Percentiles rank a stretch among this genome's conserved stretches.
These are phyloP conservation scores for Fraxinus xanthoxyloides DNA, from an alignment of 305 asterid genomes.

Conservation along the genomic window DNA sequence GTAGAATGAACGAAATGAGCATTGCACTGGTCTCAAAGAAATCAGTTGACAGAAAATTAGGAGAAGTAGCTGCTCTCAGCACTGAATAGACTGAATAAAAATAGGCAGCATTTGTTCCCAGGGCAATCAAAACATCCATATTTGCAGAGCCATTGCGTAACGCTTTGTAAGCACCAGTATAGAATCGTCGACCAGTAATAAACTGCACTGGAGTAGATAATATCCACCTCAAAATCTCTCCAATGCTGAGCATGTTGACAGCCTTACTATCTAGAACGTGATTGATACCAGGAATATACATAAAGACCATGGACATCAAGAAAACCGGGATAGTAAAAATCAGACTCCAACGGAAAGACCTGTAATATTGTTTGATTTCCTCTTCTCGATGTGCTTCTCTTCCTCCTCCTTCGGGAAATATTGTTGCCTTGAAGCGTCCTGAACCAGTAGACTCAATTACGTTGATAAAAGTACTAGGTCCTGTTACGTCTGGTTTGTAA, in stretches of 20 bases:
- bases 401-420: constrained; percentile 62
- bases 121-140: constrained; percentile 59
- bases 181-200: constrained; percentile 52
- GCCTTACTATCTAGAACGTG: constrained; percentile 43
- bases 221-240: constrained; percentile 49
- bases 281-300: constrained; percentile 52
- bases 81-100: constrained; percentile 53
- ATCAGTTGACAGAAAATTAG: constrained; percentile 44
- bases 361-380: constrained; percentile 39
- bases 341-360: constrained; percentile 53
- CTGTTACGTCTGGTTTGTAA: constrained; percentile 68
- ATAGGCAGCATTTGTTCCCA: constrained; percentile 60
- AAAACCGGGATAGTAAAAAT: constrained; percentile 52
- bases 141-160: constrained; percentile 49
- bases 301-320: constrained; percentile 52
- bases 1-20: constrained; percentile 58
- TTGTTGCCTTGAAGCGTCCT: constrained; percentile 57
- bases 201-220: constrained; percentile 55
- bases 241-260: constrained; percentile 48
- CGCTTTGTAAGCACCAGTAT: constrained; percentile 50
- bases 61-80: constrained; percentile 53
- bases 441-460: constrained; percentile 56
- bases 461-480: constrained; percentile 71
- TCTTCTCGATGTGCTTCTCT: constrained; percentile 40
- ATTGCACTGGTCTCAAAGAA: constrained; percentile 58